Evolutionary conservation across 2,329 filamentous ascomycete species (phyloP).

Genomic region (Aspergillus thermomutatus): DNA sequence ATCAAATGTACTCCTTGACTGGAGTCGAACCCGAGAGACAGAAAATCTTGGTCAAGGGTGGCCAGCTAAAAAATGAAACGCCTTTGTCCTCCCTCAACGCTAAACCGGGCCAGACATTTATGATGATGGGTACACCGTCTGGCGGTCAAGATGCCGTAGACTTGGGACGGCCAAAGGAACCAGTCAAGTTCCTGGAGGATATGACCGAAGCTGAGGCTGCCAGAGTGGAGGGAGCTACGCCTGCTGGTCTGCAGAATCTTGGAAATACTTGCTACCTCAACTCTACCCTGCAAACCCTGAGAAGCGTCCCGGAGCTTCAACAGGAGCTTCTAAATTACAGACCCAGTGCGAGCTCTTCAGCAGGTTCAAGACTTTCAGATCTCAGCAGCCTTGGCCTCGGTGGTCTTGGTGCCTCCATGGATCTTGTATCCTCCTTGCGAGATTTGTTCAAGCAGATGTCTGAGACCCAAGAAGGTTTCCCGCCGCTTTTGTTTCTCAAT

Average conservation of each 20-base stretch:
- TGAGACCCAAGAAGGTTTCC: constrained; percentile 81
- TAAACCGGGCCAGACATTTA: constrained; percentile 81
- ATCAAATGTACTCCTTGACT: constrained; percentile 90
- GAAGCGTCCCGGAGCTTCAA: constrained; percentile 86
- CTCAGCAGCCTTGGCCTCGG: constrained; percentile 55
- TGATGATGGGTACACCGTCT: constrained; percentile 93
- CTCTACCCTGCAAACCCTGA: constrained; percentile 88
- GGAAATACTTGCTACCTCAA: constrained; percentile 99
- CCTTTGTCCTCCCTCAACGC: constrained; percentile 78
- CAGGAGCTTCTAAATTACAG: constrained; percentile 67
- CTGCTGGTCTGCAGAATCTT: constrained; percentile 83
- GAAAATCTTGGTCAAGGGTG: constrained; percentile 91
- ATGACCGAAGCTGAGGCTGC: constrained; percentile 95
- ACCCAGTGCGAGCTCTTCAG: constrained; percentile 30
- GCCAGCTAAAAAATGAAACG: constrained; percentile 92
- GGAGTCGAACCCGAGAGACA: constrained; percentile 95
- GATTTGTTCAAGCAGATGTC: constrained; percentile 87
- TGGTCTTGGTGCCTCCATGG: constrained; percentile 58
- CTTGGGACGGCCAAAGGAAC: constrained; percentile 69
- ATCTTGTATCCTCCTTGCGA: constrained; percentile 73
- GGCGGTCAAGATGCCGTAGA: constrained; percentile 57
- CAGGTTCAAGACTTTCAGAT: constrained; percentile 37
- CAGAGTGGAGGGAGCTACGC: constrained; percentile 75
- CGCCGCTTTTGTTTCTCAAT: constrained; percentile 77
- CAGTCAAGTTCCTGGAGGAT: constrained; percentile 87